A percentile compares a stretch with the other conserved stretches of the same genome.
These are phyloP conservation scores for Xylaria sp. DNA, from an alignment of 2,329 filamentous ascomycete species.

Conservation along the genomic window DNA sequence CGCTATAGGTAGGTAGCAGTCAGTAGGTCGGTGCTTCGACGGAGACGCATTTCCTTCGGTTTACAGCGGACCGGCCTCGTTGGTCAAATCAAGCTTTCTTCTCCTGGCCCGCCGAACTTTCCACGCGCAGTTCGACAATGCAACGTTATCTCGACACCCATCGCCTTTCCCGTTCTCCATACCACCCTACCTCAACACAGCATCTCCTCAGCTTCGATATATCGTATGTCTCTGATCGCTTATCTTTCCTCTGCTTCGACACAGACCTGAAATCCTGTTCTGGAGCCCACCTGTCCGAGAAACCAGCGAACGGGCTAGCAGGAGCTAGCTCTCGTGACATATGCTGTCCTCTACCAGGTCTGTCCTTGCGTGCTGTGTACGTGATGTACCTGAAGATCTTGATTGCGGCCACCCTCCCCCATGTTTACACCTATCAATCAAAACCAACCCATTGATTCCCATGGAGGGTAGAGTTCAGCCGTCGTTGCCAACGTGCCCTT, in stretches of 20 bases:
- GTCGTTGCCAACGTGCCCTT: constrained; percentile 15
- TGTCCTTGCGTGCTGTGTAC: constrained; percentile 4
- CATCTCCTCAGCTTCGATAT: constrained; percentile 14
- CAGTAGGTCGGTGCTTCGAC: not conserved
- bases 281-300: constrained; percentile 10
- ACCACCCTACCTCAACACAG: constrained; percentile 5
- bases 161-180: constrained; percentile 16
- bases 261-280: constrained; percentile 10
- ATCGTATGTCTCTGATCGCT: constrained; percentile 2
- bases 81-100: constrained; percentile 21
- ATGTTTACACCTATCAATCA: constrained; percentile 1
- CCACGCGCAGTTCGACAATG: constrained; percentile 17
- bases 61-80: not conserved
- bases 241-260: constrained; percentile 6
- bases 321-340: not conserved
- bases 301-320: not conserved
- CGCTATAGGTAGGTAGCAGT: not conserved
- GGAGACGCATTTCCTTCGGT: not conserved
- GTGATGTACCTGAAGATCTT: constrained; percentile 30
- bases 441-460: constrained; percentile 9
- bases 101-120: constrained; percentile 20
- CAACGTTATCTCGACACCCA: constrained; percentile 17
- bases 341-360: constrained; percentile 6
- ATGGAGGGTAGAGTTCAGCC: constrained; percentile 20
- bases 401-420: constrained; percentile 22